Evolutionary conservation across 768 basidiomycete species (phyloP).

Genomic region (Kwoniella europaea): DNA sequence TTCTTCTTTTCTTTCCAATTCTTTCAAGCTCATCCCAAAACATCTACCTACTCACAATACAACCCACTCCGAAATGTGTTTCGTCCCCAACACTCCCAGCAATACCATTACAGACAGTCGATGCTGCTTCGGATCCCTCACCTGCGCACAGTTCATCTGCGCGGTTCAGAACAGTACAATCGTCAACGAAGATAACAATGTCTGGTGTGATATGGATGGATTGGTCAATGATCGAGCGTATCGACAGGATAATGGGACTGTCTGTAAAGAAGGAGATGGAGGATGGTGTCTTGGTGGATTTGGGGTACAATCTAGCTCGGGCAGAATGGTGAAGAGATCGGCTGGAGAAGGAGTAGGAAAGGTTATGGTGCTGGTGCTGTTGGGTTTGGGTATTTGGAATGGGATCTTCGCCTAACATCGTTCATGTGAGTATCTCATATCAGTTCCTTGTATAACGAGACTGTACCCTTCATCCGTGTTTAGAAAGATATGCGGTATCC

Average conservation of each 20-base stretch:
- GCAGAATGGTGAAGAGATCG: not conserved
- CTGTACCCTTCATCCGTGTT: too few species aligned
- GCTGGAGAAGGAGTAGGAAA: not conserved
- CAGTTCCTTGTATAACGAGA: not conserved
- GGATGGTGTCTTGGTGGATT: not conserved
- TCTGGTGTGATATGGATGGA: not conserved
- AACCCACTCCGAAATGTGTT: not conserved
- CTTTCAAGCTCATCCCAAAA: too few species aligned
- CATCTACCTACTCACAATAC: not conserved
- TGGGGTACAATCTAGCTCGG: not conserved
- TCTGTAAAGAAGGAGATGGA: not conserved
- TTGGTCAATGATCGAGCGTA: not conserved
- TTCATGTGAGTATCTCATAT: not conserved
- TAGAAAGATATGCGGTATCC: too few species aligned
- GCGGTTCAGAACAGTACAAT: not conserved
- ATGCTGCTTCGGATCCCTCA: not conserved
- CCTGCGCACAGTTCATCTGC: not conserved
- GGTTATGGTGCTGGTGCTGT: not conserved
- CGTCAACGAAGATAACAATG: not conserved
- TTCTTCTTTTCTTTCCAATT: too few species aligned
- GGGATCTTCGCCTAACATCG: not conserved
- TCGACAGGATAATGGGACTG: not conserved
- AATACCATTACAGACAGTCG: not conserved
- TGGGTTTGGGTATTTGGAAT: not conserved
- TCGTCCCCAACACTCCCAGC: not conserved